Evolutionary conservation across 1,284 basidiomycete species (phyloP).

Genomic region (Naganishia sp.): DNA sequence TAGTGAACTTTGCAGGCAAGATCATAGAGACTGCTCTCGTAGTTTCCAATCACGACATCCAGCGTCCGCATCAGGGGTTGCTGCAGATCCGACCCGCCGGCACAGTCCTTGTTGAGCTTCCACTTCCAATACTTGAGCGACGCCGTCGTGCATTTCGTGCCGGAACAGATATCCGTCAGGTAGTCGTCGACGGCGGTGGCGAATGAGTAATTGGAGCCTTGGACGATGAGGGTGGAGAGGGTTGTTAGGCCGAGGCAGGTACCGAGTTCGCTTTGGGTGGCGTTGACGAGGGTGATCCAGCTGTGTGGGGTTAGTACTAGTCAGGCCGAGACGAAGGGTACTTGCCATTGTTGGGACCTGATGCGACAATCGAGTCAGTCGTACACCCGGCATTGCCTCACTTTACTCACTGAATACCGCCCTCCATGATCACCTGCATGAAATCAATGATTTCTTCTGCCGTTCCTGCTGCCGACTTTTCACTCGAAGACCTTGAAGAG

Average conservation of each 20-base stretch:
- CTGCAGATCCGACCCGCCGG: conserved; percentile 12
- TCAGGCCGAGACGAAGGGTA: not conserved
- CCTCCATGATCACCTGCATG: conserved; percentile 23
- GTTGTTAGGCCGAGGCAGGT: conserved; percentile 27
- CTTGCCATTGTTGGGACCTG: conserved; percentile 26
- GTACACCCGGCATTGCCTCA: not conserved
- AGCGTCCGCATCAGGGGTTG: conserved; percentile 25
- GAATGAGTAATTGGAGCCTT: conserved; percentile 22
- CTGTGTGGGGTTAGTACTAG: conserved; percentile 2
- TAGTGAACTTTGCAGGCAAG: conserved; percentile 28
- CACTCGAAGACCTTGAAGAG: conserved; percentile 1
- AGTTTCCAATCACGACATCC: conserved; percentile 22
- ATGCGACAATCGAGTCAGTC: not conserved
- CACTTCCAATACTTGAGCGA: conserved; percentile 28
- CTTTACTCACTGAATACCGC: conserved; percentile 17
- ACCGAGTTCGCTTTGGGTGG: conserved; percentile 29
- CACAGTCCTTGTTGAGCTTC: conserved; percentile 24
- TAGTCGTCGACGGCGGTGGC: conserved; percentile 25
- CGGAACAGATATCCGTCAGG: conserved; percentile 26
- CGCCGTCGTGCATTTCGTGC: conserved; percentile 17
- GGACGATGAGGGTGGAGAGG: conserved; percentile 26
- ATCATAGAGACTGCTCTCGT: conserved; percentile 29
- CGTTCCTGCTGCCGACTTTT: not conserved
- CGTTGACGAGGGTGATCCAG: conserved; percentile 34
- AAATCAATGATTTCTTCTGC: conserved; percentile 20